phyloP scores from a whole-genome alignment of 805 yeast species.

The Candida pseudoglaebosa region DNA sequence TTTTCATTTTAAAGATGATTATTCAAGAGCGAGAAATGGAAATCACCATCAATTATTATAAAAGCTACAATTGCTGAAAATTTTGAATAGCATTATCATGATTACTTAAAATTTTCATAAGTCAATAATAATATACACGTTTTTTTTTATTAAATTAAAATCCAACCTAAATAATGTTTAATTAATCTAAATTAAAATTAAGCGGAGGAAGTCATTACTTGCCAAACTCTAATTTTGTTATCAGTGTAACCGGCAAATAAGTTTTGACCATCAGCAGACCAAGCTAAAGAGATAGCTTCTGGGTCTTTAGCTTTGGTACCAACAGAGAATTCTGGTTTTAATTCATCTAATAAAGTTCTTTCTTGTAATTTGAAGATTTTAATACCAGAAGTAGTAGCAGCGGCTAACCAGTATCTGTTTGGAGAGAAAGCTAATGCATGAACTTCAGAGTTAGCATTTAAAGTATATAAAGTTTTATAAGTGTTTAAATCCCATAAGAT shows the following conservation, averaged over 20 bases:
- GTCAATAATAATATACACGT: conserved; percentile 6
- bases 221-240: conserved; percentile 99
- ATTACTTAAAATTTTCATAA: not conserved
- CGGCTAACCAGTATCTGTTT: conserved; percentile 99
- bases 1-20: no score
- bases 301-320: conserved; percentile 92
- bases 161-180: conserved; percentile 4
- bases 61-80: no score
- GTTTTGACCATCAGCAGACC: conserved; percentile 99
- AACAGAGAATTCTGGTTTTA: conserved; percentile 95
- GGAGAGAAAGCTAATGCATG: conserved; percentile 99
- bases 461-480: conserved; percentile 84
- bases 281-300: conserved; percentile 95
- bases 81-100: not conserved
- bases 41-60: no score
- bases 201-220: conserved; percentile 87
- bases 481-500: conserved; percentile 96
- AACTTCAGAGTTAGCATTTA: conserved; percentile 93
- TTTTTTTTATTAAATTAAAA: conserved; percentile 6
- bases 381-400: conserved; percentile 97
- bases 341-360: conserved; percentile 90
- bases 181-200: conserved; percentile 16
- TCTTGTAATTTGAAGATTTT: conserved; percentile 97
- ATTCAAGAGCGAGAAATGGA: no score
- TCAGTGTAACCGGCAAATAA: conserved; percentile 99